Base-by-base conservation (phyloP, 2,329 filamentous ascomycete species). In the Fusarium solani-melongenae region DNA sequence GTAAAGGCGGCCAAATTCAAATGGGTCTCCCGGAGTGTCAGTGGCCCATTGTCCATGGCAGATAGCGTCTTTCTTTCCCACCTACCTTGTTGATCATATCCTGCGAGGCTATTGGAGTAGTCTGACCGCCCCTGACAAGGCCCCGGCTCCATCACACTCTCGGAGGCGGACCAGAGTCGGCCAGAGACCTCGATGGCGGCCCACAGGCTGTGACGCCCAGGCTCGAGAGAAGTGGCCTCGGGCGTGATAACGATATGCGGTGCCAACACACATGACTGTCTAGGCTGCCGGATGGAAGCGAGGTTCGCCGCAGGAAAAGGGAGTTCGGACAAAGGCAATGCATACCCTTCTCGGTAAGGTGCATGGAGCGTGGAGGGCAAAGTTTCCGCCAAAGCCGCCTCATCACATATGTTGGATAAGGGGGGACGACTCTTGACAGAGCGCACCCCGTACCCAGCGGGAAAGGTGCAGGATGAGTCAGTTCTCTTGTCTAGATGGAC, bases 1-100 rank as follows among this genome's bases (percentile, higher is more conserved):
- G 72, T 87, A 85, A 15, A 90, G 79, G 67, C 84, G 86, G 12
- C 86, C 87, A 77, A 86, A 86, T 36, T 82, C 82, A 65, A 83
- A 80, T 17, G 75, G 75, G 7, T 71, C 71, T 67, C 81, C 84
- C 85, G 20, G 20, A 12, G 38, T 15, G 39, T 74, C 46, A 77
- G 59, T 57, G 46, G 14, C 33, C 10, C 17, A 27, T 59, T 31
- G 33, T 62, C 36, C 55, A 64, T 64, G 59, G 46, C 31, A 17
- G 31, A 39, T 27, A 31, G 22, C 6, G 24, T 39, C 55, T 51
- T 58, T 53, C 36, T 11, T 67, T 46, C 20, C 29, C 62, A 58
- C 71, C 38, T 46, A 81, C 80, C 69, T 69, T 73, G 69, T 24
- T 76, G 68, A 29, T 71, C 67, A 56, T 63, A 27, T 38, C 34